phyloP scores from a whole-genome alignment of 495 filamentous ascomycete genomes.

The Margaritispora aquatica region DNA sequence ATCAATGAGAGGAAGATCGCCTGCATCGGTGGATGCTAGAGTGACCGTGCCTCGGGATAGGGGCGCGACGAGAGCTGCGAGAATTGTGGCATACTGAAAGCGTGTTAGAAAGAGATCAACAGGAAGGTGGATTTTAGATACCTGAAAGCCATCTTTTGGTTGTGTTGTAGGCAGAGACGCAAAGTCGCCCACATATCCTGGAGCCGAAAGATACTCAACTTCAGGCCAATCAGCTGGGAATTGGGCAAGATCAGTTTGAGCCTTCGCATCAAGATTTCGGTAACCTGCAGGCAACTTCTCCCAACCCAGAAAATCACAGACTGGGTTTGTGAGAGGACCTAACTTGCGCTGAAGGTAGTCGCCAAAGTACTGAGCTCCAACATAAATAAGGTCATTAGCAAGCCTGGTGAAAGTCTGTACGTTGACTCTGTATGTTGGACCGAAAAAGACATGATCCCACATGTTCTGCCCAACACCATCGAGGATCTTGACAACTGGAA shows the following conservation, averaged over 20 bases:
- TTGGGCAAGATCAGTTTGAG: conserved; percentile 26
- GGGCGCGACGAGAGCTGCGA: conserved; percentile 39
- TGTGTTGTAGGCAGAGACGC: neutral
- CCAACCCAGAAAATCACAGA: conserved; percentile 17
- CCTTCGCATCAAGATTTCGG: conserved; percentile 15
- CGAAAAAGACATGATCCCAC: conserved; percentile 47
- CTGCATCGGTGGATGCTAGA: conserved; percentile 36
- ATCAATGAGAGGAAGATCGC: conserved; percentile 45
- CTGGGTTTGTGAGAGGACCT: conserved; percentile 19
- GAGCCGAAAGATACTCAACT: conserved; percentile 37
- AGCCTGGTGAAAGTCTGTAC: conserved; percentile 31
- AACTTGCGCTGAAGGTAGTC: neutral
- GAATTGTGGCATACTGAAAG: conserved; percentile 16
- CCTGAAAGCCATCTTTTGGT: conserved; percentile 5
- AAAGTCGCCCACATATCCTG: neutral
- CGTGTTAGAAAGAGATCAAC: neutral
- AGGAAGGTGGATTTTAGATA: neutral
- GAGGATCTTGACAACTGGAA: conserved; percentile 46
- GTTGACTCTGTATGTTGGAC: conserved; percentile 32
- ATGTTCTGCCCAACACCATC: conserved; percentile 60
- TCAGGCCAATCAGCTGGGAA: conserved; percentile 55
- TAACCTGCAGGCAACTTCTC: conserved; percentile 39
- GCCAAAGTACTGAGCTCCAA: neutral
- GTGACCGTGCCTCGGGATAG: conserved; percentile 50
- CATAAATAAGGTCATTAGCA: neutral